A percentile compares a stretch with the other conserved stretches of the same genome.
Evolutionary conservation across 345 rosid genomes (phyloP).

Genomic region (Conringia planisiliqua): DNA sequence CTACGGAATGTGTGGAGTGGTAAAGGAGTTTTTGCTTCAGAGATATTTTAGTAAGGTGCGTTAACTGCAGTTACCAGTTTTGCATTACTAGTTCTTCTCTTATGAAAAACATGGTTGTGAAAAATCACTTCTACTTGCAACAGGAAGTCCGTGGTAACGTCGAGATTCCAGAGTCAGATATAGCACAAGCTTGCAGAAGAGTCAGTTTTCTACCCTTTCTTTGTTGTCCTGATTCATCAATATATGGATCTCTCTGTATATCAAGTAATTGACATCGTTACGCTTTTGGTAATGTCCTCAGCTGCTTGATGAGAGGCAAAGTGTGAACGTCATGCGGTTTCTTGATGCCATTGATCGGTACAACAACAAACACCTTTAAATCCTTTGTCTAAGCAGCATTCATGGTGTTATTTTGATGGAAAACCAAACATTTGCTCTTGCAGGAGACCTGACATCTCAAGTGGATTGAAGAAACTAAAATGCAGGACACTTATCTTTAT

Average conservation of each 20-base stretch:
- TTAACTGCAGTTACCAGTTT: background rate
- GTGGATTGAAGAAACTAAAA: conserved; percentile 66
- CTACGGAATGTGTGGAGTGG: conserved; percentile 86
- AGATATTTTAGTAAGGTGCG: conserved; percentile 93
- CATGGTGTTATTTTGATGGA: background rate
- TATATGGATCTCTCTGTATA: background rate
- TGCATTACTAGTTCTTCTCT: background rate
- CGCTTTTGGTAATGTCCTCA: conserved; percentile 28
- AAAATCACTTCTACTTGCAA: conserved; percentile 14
- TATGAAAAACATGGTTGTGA: background rate
- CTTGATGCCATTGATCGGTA: conserved; percentile 70
- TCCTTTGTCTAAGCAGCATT: background rate
- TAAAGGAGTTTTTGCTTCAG: conserved; percentile 75
- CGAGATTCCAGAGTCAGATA: conserved; percentile 87
- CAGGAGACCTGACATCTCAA: conserved; percentile 85
- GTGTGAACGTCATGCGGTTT: conserved; percentile 57
- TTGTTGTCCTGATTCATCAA: background rate
- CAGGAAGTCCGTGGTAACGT: conserved; percentile 89
- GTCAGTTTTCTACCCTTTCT: conserved; percentile 35
- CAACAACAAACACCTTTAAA: background rate
- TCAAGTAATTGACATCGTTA: background rate
- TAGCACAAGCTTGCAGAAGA: conserved; percentile 85
- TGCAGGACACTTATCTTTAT: conserved; percentile 89
- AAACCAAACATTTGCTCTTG: conserved; percentile 12
- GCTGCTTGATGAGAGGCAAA: conserved; percentile 88